Percentiles rank a stretch among this genome's conserved stretches.
Conservation (phyloP, 2,329 filamentous ascomycete genomes). For the Exserohilum rostratum region DNA sequence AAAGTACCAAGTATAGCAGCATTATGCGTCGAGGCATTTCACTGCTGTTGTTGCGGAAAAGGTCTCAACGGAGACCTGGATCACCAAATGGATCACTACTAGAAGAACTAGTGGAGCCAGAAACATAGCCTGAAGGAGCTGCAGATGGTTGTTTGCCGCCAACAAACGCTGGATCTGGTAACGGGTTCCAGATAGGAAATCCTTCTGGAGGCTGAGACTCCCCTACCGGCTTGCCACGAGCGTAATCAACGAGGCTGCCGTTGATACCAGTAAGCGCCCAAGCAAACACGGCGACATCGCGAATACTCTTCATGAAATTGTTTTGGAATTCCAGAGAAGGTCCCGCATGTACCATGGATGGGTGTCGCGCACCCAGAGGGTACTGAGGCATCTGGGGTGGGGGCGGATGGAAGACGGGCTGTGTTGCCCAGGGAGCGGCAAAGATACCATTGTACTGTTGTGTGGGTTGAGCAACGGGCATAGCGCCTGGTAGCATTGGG, state of each 20-base stretch:
- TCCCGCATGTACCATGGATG: constrained; percentile 53
- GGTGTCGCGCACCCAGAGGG: constrained; percentile 44
- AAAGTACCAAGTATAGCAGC: neutral
- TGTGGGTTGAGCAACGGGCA: constrained; percentile 29
- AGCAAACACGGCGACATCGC: constrained; percentile 85
- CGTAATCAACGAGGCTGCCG: constrained; percentile 70
- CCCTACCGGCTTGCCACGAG: constrained; percentile 66
- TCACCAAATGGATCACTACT: constrained; percentile 46
- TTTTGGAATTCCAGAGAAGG: constrained; percentile 56
- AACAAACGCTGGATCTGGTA: constrained; percentile 20
- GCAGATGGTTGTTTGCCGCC: constrained; percentile 27
- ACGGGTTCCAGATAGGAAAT: constrained; percentile 63
- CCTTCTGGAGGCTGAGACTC: constrained; percentile 67
- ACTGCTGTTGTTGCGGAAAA: neutral
- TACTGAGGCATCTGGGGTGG: constrained; percentile 46
- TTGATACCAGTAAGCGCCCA: constrained; percentile 85
- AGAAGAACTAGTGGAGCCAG: constrained; percentile 40
- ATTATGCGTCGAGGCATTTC: neutral
- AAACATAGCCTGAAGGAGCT: constrained; percentile 45
- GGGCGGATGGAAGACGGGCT: constrained; percentile 62
- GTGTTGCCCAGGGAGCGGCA: constrained; percentile 77
- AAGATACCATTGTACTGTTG: constrained; percentile 64
- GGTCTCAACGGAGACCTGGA: constrained; percentile 39
- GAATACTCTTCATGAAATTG: constrained; percentile 78
- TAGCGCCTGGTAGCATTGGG: constrained; percentile 64